These are phyloP conservation scores for Ogataea ramenticola DNA, from an alignment of 805 yeast genomes.

Conservation along the genomic window DNA sequence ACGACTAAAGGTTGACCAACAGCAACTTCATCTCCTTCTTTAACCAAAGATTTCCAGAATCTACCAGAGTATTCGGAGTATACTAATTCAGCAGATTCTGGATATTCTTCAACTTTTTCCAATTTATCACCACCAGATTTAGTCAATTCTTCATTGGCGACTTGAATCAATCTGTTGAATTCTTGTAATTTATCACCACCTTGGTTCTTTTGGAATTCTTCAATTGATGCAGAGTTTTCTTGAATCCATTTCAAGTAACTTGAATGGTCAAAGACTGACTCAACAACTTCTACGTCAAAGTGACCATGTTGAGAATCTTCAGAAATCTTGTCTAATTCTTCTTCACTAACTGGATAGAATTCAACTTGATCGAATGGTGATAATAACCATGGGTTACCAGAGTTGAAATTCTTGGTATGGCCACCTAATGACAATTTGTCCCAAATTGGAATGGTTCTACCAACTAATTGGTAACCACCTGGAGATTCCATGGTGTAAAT, in stretches of 20 bases:
- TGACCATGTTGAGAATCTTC: constrained; percentile 77
- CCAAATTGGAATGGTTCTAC: constrained; percentile 97
- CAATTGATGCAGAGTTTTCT: constrained; percentile 66
- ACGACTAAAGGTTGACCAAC: constrained; percentile 78
- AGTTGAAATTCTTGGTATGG: constrained; percentile 40
- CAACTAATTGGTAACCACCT: constrained; percentile 96
- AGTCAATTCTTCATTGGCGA: constrained; percentile 68
- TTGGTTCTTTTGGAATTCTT: constrained; percentile 56
- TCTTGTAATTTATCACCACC: constrained; percentile 79
- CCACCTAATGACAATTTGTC: constrained; percentile 78
- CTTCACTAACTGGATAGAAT: constrained; percentile 86
- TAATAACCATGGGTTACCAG: constrained; percentile 77
- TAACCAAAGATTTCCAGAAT: constrained; percentile 87
- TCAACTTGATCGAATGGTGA: constrained; percentile 92
- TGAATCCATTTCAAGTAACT: constrained; percentile 74
- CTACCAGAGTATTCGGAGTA: constrained; percentile 96
- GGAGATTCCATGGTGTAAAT: constrained; percentile 97
- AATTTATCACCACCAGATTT: constrained; percentile 40
- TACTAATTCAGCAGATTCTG: constrained; percentile 75
- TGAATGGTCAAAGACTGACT: constrained; percentile 75
- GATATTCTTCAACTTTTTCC: constrained; percentile 47
- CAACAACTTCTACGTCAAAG: constrained; percentile 66
- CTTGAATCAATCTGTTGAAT: constrained; percentile 75
- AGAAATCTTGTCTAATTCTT: constrained; percentile 62
- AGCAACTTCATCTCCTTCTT: constrained; percentile 67